Percentiles rank a stretch among this genome's conserved stretches.
Evolutionary conservation across 176 grass and related monocot species (phyloP).

Genomic region (Bothriochloa decipiens): DNA sequence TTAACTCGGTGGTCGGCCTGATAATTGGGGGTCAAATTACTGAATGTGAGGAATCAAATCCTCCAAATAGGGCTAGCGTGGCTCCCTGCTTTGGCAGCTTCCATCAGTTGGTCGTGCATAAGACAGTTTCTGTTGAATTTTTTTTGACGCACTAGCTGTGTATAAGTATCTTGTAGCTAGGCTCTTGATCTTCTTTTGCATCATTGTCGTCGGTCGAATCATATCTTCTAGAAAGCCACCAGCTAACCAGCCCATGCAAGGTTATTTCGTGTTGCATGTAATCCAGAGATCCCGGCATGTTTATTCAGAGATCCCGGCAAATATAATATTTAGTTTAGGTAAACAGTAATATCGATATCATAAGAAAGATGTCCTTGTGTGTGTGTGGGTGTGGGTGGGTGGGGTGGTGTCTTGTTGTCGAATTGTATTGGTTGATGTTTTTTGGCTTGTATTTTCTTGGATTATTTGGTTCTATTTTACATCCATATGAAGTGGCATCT

Average conservation of each 20-base stretch:
- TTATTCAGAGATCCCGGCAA: not conserved
- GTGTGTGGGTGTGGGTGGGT: too few species aligned
- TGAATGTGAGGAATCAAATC: slow-evolving; percentile 50
- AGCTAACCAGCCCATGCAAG: not conserved
- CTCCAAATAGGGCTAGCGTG: slow-evolving; percentile 39
- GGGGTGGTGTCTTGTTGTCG: too few species aligned
- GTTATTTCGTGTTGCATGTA: not conserved
- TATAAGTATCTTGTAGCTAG: not conserved
- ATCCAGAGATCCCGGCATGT: not conserved
- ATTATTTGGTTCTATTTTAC: too few species aligned
- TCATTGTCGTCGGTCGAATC: slow-evolving; percentile 14
- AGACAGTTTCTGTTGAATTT: not conserved
- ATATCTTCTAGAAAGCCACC: slow-evolving; percentile 37
- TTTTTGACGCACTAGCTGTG: not conserved
- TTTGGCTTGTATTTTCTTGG: too few species aligned
- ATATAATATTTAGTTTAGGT: not conserved
- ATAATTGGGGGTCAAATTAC: slow-evolving; percentile 43
- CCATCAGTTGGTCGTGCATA: slow-evolving; percentile 22
- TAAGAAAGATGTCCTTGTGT: too few species aligned
- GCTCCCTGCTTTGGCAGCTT: slow-evolving; percentile 37
- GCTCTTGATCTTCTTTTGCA: slow-evolving; percentile 27
- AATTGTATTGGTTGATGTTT: too few species aligned
- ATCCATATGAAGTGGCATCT: too few species aligned
- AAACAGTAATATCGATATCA: not conserved
- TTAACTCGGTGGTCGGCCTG: slow-evolving; percentile 26